Conservation (phyloP, 495 filamentous ascomycete species). For the Cryomyces minteri region DNA sequence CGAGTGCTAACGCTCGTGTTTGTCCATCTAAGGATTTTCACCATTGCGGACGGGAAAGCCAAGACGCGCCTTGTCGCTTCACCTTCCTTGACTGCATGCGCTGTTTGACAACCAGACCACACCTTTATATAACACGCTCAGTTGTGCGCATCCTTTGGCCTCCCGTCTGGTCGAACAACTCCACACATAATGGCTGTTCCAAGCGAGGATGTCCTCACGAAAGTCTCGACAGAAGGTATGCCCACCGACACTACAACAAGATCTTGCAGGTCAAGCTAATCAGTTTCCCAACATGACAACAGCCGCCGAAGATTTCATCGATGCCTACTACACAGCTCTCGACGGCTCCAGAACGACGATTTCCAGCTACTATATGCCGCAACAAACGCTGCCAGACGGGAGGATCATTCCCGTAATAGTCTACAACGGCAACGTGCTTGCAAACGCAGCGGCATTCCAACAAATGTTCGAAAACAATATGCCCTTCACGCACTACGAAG, state of each 20-base stretch:
- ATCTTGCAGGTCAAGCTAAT: not conserved
- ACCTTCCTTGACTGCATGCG: too few relatives aligned
- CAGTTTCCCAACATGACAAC: not conserved
- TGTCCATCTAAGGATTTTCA: too few relatives aligned
- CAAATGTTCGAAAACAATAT: constrained; percentile 42
- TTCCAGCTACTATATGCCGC: constrained; percentile 35
- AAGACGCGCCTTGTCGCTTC: too few relatives aligned
- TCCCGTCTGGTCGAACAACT: too few relatives aligned
- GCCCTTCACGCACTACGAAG: constrained; percentile 39
- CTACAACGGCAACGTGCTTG: constrained; percentile 45
- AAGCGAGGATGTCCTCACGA: constrained; percentile 1
- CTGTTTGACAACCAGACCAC: too few relatives aligned
- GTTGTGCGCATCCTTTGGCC: too few relatives aligned
- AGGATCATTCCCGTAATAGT: constrained; percentile 29
- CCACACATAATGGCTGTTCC: not conserved
- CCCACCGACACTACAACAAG: too few relatives aligned
- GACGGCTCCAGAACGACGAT: constrained; percentile 32
- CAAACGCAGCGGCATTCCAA: constrained; percentile 36
- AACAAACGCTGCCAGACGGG: constrained; percentile 21
- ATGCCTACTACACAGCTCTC: constrained; percentile 26
- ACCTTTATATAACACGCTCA: too few relatives aligned
- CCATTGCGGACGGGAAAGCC: too few relatives aligned
- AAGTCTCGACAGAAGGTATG: constrained; percentile 1
- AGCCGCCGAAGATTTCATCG: constrained; percentile 15
- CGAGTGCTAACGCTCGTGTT: too few relatives aligned